These are phyloP conservation scores for Pythium dissotocum DNA, from an alignment of 352 stramenopile species.

Conservation along the genomic window DNA sequence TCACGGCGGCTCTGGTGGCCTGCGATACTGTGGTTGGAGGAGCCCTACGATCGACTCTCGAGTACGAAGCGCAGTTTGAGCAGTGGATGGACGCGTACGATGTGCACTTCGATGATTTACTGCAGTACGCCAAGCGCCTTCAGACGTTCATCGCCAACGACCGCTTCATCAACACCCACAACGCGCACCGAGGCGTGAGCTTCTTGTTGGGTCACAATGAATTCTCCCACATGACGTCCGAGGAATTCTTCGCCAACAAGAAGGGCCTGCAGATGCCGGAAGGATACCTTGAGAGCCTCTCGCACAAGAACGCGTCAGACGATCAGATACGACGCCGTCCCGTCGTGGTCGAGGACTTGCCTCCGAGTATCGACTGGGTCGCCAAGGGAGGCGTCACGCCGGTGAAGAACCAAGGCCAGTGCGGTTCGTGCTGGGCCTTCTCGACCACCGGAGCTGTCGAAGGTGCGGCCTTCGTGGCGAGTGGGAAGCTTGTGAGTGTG, in stretches of 20 bases:
- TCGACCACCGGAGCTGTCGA: conserved; percentile 97
- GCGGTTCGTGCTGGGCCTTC: conserved; percentile 97
- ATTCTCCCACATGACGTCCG: conserved; percentile 94
- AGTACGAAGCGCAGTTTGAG: conserved; percentile 77
- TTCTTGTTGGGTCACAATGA: conserved; percentile 93
- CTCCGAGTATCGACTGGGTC: conserved; percentile 90
- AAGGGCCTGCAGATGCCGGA: conserved; percentile 53
- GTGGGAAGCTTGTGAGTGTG: conserved; percentile 87
- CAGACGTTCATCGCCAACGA: conserved; percentile 85
- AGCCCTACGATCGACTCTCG: background rate
- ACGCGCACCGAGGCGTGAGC: conserved; percentile 61
- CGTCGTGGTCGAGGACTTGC: background rate
- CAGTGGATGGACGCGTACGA: conserved; percentile 56
- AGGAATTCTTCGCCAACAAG: conserved; percentile 91
- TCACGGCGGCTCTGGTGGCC: background rate
- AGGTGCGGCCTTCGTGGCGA: conserved; percentile 93
- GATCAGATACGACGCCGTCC: conserved; percentile 15
- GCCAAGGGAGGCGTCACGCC: conserved; percentile 91
- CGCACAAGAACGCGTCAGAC: conserved; percentile 51
- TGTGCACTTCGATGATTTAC: conserved; percentile 51
- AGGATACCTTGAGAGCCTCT: conserved; percentile 62
- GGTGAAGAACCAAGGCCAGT: conserved; percentile 97
- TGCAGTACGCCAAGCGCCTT: conserved; percentile 69
- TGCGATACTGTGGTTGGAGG: background rate
- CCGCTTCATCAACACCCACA: conserved; percentile 87